Evolutionary conservation across 2,329 filamentous ascomycete genomes (phyloP).

Genomic region (Chrysoporthe deuterocubensis): DNA sequence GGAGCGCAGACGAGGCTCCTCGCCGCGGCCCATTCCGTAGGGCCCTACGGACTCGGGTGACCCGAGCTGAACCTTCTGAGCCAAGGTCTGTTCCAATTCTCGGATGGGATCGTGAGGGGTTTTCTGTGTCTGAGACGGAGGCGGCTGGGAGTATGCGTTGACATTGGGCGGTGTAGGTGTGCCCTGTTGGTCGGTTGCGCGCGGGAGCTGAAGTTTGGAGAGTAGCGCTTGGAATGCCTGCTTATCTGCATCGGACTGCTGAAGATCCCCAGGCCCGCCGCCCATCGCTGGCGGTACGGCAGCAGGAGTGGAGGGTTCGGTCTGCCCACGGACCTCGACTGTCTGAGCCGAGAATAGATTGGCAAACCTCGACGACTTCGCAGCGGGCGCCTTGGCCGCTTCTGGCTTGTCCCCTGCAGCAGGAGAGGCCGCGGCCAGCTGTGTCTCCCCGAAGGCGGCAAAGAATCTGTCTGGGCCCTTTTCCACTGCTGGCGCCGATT

Average conservation of each 20-base stretch:
- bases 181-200: constrained; percentile 16
- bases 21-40: constrained; percentile 50
- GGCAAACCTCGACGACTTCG: constrained; percentile 83
- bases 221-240: constrained; percentile 84
- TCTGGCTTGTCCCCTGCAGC: constrained; percentile 47
- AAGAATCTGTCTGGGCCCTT: constrained; percentile 80
- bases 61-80: constrained; percentile 44
- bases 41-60: constrained; percentile 56
- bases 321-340: constrained; percentile 48
- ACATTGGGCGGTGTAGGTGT: constrained; percentile 48
- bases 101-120: constrained; percentile 26
- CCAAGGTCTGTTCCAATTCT: constrained; percentile 24
- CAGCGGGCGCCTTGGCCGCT: constrained; percentile 59
- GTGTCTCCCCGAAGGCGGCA: constrained; percentile 52
- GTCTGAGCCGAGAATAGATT: constrained; percentile 74
- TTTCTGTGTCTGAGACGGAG: constrained; percentile 32
- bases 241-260: constrained; percentile 68
- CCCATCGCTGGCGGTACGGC: constrained; percentile 32
- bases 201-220: constrained; percentile 71
- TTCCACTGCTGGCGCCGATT: constrained; percentile 67
- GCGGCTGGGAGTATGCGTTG: constrained; percentile 49
- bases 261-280: constrained; percentile 12
- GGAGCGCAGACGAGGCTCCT: constrained; percentile 48
- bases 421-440: constrained; percentile 28
- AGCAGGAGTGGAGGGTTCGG: constrained; percentile 52